Conservation (phyloP, 2,329 filamentous ascomycete genomes). For the Penicillium sp. region DNA sequence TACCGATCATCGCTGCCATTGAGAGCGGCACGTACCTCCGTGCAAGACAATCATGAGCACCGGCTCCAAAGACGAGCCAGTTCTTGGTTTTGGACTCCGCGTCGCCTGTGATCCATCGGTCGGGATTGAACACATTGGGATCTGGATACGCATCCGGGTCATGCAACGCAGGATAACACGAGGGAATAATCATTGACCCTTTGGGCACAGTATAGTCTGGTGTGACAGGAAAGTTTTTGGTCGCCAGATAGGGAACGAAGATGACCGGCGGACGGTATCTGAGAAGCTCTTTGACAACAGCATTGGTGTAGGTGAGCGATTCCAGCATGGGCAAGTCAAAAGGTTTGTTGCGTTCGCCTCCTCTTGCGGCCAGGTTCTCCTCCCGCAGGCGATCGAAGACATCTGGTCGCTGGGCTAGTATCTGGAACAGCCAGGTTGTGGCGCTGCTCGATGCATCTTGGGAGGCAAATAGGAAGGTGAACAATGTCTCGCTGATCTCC, state of each 20-base stretch:
- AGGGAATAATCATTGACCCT: slow-evolving; percentile 54
- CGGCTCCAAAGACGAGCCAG: slow-evolving; percentile 57
- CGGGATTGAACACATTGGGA: slow-evolving; percentile 53
- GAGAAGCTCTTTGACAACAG: slow-evolving; percentile 57
- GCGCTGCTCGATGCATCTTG: slow-evolving; percentile 58
- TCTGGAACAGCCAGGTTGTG: slow-evolving; percentile 57
- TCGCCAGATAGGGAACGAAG: slow-evolving; percentile 56
- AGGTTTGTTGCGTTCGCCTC: slow-evolving; percentile 44
- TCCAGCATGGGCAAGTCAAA: slow-evolving; percentile 53
- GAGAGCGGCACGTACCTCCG: slow-evolving; percentile 53
- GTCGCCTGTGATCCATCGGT: slow-evolving; percentile 56
- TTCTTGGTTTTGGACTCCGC: slow-evolving; percentile 56
- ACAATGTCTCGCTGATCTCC: slow-evolving; percentile 55
- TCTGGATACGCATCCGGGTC: slow-evolving; percentile 52
- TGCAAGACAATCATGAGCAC: slow-evolving; percentile 55
- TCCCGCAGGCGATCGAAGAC: slow-evolving; percentile 50
- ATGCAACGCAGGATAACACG: slow-evolving; percentile 56
- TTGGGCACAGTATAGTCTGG: slow-evolving; percentile 53
- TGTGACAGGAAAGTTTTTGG: slow-evolving; percentile 52
- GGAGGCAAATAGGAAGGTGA: slow-evolving; percentile 58
- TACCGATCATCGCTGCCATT: slow-evolving; percentile 57
- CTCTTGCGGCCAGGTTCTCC: slow-evolving; percentile 51
- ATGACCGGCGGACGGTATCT: slow-evolving; percentile 57
- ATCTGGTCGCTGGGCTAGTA: slow-evolving; percentile 55
- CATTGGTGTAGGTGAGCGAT: slow-evolving; percentile 54